These are phyloP conservation scores for Rhododendron kiyosumense DNA, from an alignment of 148 eudicot species.

Conservation along the genomic window DNA sequence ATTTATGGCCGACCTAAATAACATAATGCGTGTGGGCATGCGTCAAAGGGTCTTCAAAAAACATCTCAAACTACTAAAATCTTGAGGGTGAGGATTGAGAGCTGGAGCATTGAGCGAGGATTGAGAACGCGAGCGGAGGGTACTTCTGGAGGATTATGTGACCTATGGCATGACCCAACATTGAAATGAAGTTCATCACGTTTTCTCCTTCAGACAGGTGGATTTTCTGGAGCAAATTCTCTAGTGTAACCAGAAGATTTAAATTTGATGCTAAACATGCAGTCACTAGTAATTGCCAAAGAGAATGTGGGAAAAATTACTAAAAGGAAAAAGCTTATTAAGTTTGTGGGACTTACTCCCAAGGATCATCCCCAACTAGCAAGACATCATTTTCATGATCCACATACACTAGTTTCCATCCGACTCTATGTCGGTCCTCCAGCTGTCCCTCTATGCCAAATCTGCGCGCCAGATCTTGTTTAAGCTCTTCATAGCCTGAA, in stretches of 20 bases:
- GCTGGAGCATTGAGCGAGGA: not conserved
- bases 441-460: slow-evolving; percentile 97
- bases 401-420: slow-evolving; percentile 96
- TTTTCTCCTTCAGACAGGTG: not conserved
- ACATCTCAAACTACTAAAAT: not conserved
- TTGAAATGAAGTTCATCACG: not conserved
- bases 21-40: not conserved
- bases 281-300: not conserved
- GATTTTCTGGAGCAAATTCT: not conserved
- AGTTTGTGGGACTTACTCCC: slow-evolving; percentile 76
- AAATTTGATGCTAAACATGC: not conserved
- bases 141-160: not conserved
- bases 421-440: slow-evolving; percentile 82
- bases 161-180: not conserved
- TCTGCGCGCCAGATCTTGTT: slow-evolving; percentile 89
- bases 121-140: not conserved
- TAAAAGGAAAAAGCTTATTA: not conserved
- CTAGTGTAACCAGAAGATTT: not conserved
- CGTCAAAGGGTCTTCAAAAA: not conserved
- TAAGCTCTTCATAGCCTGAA: slow-evolving; percentile 84
- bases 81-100: not conserved
- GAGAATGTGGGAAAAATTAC: not conserved
- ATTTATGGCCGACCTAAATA: not conserved
- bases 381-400: slow-evolving; percentile 89
- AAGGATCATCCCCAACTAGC: slow-evolving; percentile 97